phyloP scores from a whole-genome alignment of 2,329 filamentous ascomycete species.

The Hymenoscyphus occultus region DNA sequence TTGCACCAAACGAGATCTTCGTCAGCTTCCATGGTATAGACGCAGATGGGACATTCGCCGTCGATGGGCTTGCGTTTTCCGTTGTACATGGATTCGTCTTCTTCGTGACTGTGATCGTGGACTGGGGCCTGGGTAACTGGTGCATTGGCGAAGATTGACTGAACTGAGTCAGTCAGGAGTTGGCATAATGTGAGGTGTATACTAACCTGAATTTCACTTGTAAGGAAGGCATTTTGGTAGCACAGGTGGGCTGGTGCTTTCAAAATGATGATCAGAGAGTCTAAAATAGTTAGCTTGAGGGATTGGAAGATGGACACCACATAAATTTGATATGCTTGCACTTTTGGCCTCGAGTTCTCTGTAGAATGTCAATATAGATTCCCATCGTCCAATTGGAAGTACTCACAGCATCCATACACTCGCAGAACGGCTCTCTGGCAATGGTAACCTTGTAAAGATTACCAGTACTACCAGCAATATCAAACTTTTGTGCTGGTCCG shows the following conservation, averaged over 20 bases:
- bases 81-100: constrained; percentile 17
- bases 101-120: constrained; percentile 9
- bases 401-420: constrained; percentile 27
- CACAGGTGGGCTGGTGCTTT: constrained; percentile 22
- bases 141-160: constrained; percentile 23
- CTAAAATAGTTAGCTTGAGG: constrained; percentile 4
- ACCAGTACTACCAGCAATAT: constrained; percentile 26
- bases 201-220: constrained; percentile 15
- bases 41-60: constrained; percentile 25
- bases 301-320: neutral
- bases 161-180: neutral
- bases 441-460: constrained; percentile 22
- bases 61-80: constrained; percentile 25
- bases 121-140: constrained; percentile 20
- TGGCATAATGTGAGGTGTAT: neutral
- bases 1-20: constrained; percentile 54
- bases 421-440: constrained; percentile 19
- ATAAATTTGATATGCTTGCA: constrained; percentile 27
- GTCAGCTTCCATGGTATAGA: constrained; percentile 29
- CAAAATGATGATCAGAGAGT: constrained; percentile 25
- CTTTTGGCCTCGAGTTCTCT: constrained; percentile 23
- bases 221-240: constrained; percentile 23
- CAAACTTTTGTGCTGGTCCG: constrained; percentile 17
- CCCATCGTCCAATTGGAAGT: too few species aligned
- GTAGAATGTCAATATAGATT: neutral